Evolutionary conservation across 2,329 filamentous ascomycete genomes (phyloP).

Genomic region (Xylariales sp.): DNA sequence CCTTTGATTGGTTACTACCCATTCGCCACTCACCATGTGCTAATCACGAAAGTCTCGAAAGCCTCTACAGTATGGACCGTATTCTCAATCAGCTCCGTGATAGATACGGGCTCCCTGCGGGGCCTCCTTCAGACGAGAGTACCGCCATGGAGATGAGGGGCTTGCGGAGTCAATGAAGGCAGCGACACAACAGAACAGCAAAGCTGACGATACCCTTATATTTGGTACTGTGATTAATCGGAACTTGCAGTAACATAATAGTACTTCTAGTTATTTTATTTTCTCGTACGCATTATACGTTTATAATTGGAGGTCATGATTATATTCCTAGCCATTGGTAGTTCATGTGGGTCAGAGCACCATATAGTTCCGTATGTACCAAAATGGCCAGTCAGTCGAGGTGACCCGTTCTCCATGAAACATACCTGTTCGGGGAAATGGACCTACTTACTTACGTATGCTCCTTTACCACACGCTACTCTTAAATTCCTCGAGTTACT

Average conservation of each 20-base stretch:
- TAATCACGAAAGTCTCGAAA: constrained; percentile 71
- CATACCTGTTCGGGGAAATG: neutral
- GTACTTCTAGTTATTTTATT: constrained; percentile 6
- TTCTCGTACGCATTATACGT: neutral
- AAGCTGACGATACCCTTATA: constrained; percentile 43
- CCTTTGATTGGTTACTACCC: constrained; percentile 85
- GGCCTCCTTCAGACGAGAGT: constrained; percentile 39
- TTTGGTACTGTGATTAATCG: constrained; percentile 34
- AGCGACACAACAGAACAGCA: constrained; percentile 30
- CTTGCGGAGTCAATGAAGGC: constrained; percentile 35
- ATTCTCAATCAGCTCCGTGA: constrained; percentile 67
- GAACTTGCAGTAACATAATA: constrained; percentile 14
- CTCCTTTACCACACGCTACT: neutral
- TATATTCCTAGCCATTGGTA: neutral
- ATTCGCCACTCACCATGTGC: constrained; percentile 79
- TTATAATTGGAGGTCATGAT: neutral
- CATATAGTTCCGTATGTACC: too few species aligned
- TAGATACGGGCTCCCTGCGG: constrained; percentile 52
- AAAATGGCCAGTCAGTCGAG: too few species aligned
- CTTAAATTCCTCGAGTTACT: too few species aligned
- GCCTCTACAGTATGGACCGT: constrained; percentile 76
- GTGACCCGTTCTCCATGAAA: neutral
- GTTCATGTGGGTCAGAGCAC: neutral
- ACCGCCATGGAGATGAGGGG: constrained; percentile 49
- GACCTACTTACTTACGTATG: neutral